Evolutionary conservation across 1,284 basidiomycete species (phyloP), one percentile per base, ranked within the genome.

Genomic region (Ustilago cynodontis): DNA sequence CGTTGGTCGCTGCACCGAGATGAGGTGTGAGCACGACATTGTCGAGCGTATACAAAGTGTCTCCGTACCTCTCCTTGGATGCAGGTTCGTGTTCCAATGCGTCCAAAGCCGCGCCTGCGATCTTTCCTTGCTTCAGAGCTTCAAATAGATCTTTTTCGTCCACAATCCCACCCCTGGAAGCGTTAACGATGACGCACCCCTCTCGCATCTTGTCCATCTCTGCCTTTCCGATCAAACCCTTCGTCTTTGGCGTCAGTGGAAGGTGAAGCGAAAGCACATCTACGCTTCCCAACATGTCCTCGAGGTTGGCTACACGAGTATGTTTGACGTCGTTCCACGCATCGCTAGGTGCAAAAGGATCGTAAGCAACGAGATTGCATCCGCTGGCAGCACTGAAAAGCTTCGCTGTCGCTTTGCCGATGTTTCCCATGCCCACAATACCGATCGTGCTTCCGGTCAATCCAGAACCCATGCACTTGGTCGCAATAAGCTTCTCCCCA

Each of bases 361-460:
- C 53, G 13, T 41, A 55, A 3, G 53, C 53, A 41, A 55, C 41
- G 6, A 55, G 20, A 2, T 55, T 9, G 53, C 53, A 55, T 2
- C 41, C 16, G 35, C 53, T 55, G 18, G 53, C 53, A 9, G 41
- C 35, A 8, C 22, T 39, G 41, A 55, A 55, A 24, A 55, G 20
- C 35, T 37, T 35, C 41, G 35, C 53, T 3, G 53, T 55, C 9
- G 53, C 53, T 37, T 55, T 55, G 35, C 53, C 53, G 13, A 55
- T 55, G 14, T 55, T 55, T 16, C 53, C 53, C 53, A 55, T 55
- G 8, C 53, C 53, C 22, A 55, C 53, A 24, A 55, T 55, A 28
- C 53, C 53, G 9, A 55, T 43, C 22, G 53, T 55, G 13, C 18
- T 43, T 14, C 35, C 53, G 13, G 37, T 39, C 24, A 55, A 37